phyloP scores from a whole-genome alignment of 768 basidiomycete species.

The Naganishia antarctica region DNA sequence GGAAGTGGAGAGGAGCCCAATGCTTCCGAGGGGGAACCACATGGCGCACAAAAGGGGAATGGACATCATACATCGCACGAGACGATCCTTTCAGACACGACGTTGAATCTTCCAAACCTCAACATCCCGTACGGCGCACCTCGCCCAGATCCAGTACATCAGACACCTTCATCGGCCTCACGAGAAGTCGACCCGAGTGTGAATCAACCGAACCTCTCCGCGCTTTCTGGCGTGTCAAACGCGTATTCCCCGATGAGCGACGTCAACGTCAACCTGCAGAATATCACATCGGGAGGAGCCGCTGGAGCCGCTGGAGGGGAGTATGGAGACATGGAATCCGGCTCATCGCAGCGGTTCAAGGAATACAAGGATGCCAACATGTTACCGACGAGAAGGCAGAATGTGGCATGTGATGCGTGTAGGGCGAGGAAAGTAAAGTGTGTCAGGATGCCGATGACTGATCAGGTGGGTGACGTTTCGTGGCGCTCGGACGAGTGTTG shows the following conservation, averaged over 20 bases:
- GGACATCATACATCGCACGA: too few relatives aligned
- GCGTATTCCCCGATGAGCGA: not conserved
- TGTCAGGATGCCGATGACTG: slow-evolving; percentile 71
- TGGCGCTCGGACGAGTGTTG: not conserved
- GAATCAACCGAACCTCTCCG: too few relatives aligned
- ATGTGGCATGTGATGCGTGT: slow-evolving; percentile 31
- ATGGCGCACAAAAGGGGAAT: too few relatives aligned
- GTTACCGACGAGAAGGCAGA: slow-evolving; percentile 25
- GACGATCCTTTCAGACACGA: too few relatives aligned
- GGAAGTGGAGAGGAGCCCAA: not conserved
- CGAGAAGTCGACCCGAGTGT: too few relatives aligned
- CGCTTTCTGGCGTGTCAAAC: not conserved
- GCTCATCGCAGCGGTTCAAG: not conserved
- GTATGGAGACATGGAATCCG: not conserved
- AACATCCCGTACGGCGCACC: too few relatives aligned
- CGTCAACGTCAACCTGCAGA: not conserved
- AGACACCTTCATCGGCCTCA: too few relatives aligned
- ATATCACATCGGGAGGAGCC: not conserved
- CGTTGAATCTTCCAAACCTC: too few relatives aligned
- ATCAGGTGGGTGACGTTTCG: slow-evolving; percentile 49
- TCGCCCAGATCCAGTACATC: too few relatives aligned
- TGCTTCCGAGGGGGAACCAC: too few relatives aligned
- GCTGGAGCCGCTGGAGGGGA: not conserved
- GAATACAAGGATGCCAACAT: slow-evolving; percentile 9
- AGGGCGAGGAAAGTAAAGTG: slow-evolving; percentile 76